A percentile compares a stretch with the other conserved stretches of the same genome.
These are phyloP conservation scores for Saussurea involucrata DNA, from an alignment of 129 eudicot genomes.

Conservation along the genomic window DNA sequence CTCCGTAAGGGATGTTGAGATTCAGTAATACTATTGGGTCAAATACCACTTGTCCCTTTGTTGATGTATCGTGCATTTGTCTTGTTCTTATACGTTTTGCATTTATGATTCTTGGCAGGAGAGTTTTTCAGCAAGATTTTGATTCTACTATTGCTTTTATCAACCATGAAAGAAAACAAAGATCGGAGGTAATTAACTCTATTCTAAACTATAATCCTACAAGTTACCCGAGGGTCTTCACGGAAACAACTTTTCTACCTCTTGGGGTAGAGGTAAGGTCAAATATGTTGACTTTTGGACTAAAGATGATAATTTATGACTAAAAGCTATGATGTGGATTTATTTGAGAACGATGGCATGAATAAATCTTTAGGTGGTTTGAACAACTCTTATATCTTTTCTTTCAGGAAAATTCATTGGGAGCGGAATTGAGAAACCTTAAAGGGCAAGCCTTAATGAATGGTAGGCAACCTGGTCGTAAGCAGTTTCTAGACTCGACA, in stretches of 20 bases:
- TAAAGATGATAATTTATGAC: neutral
- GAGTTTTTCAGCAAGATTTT: constrained; percentile 81
- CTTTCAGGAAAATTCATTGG: constrained; percentile 54
- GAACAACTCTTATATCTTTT: neutral
- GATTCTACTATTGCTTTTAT: constrained; percentile 77
- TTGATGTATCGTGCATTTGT: neutral
- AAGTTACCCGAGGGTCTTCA: no score
- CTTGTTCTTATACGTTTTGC: neutral
- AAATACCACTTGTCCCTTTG: neutral
- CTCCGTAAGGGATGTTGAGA: neutral
- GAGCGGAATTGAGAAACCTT: constrained; percentile 58
- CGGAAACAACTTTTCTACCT: no score
- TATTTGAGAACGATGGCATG: neutral
- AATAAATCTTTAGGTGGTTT: neutral
- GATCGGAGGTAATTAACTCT: constrained; percentile 61
- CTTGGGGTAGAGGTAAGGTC: no score
- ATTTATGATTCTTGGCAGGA: constrained; percentile 38
- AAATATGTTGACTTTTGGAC: neutral
- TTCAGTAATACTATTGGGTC: neutral
- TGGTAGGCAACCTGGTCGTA: constrained; percentile 61
- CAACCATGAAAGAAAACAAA: constrained; percentile 87
- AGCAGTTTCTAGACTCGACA: constrained; percentile 49
- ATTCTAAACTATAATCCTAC: neutral
- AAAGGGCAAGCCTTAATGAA: constrained; percentile 58
- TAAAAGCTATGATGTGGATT: neutral